Evolutionary conservation across 2,329 filamentous ascomycete genomes (phyloP).

Genomic region (Penicillium paneum): DNA sequence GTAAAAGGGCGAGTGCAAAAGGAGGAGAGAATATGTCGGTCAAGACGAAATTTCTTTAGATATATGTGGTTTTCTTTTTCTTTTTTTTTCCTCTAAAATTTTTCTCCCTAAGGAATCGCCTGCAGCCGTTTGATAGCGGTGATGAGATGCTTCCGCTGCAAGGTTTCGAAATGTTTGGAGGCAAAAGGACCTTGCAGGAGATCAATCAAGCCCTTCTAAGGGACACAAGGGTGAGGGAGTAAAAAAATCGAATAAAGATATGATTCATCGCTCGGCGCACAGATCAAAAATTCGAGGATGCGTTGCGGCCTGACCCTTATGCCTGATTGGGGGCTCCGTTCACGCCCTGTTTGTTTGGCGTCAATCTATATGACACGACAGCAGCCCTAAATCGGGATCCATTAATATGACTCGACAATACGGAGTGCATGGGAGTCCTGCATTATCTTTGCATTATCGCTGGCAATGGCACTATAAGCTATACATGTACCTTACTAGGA

Average conservation of each 20-base stretch:
- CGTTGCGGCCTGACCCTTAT: constrained; percentile 28
- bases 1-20: constrained; percentile 14
- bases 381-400: not conserved
- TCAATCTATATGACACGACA: constrained; percentile 7
- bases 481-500: not conserved
- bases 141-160: constrained; percentile 23
- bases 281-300: constrained; percentile 22
- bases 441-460: not conserved
- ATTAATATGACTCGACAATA: not conserved
- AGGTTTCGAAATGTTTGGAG: constrained; percentile 21
- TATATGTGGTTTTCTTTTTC: constrained; percentile 5
- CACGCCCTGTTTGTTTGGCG: constrained; percentile 8
- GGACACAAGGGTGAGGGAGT: constrained; percentile 7
- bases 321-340: constrained; percentile 22
- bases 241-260: constrained; percentile 5
- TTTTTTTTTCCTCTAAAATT: not conserved
- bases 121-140: constrained; percentile 14
- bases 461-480: not conserved
- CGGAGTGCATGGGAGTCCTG: not conserved
- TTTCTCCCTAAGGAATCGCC: constrained; percentile 7
- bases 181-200: constrained; percentile 26
- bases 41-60: constrained; percentile 17
- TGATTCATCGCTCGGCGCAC: constrained; percentile 18
- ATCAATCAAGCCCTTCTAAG: constrained; percentile 16
- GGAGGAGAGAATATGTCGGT: constrained; percentile 16